Evolutionary conservation across 495 filamentous ascomycete genomes (phyloP).

Genomic region (Hypoxylon subgilvum): DNA sequence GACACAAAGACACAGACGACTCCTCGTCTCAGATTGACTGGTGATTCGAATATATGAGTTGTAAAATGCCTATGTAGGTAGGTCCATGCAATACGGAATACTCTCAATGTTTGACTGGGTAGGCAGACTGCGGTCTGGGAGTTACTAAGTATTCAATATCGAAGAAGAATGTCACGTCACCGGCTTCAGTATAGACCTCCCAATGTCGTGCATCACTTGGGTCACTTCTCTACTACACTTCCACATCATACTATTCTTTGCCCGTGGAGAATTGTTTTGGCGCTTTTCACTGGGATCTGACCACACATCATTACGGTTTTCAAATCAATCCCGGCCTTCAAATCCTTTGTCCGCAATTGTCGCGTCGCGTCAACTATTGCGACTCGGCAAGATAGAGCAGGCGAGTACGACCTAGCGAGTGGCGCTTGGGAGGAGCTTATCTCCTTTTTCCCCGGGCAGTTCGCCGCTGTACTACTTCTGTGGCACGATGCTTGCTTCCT

Average conservation of each 20-base stretch:
- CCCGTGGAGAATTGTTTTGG: slow-evolving; percentile 11
- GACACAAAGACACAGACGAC: neutral
- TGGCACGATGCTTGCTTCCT: slow-evolving; percentile 15
- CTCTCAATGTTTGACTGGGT: neutral
- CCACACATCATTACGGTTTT: too few relatives aligned
- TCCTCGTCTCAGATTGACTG: neutral
- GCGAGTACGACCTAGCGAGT: too few relatives aligned
- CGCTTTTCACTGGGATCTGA: neutral
- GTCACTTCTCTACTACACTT: neutral
- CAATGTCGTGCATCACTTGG: neutral
- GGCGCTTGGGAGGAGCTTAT: neutral
- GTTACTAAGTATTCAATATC: slow-evolving; percentile 3
- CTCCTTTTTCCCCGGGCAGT: slow-evolving; percentile 19
- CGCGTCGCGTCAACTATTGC: slow-evolving; percentile 15
- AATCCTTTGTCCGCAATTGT: slow-evolving; percentile 18
- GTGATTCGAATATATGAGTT: neutral
- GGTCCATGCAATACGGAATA: neutral
- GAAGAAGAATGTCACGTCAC: neutral
- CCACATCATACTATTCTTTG: neutral
- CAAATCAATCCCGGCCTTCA: too few relatives aligned
- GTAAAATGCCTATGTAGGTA: neutral
- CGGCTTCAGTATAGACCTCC: slow-evolving; percentile 1
- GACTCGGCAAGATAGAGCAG: neutral
- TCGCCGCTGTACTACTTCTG: slow-evolving; percentile 2
- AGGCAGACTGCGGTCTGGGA: neutral